These are phyloP conservation scores for Xylaria castorea DNA, from an alignment of 495 filamentous ascomycete genomes.

Conservation along the genomic window DNA sequence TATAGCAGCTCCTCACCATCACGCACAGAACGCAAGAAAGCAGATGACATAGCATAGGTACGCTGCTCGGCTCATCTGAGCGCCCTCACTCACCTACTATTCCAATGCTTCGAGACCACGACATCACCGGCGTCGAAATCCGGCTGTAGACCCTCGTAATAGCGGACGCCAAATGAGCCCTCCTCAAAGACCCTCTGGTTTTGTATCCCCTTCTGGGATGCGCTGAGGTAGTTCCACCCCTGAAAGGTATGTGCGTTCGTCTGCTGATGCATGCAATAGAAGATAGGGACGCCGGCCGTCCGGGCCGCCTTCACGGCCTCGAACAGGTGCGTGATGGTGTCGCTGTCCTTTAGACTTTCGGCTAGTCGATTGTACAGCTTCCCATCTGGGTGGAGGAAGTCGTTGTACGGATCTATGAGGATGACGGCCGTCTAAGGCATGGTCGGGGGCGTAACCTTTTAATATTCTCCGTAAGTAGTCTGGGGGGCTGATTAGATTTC, in stretches of 20 bases:
- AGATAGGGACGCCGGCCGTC: background rate
- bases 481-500: background rate
- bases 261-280: background rate
- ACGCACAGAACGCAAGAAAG: background rate
- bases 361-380: background rate
- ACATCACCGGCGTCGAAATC: background rate
- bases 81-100: background rate
- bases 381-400: background rate
- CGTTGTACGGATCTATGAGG: slow-evolving; percentile 1
- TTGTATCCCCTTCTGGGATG: background rate
- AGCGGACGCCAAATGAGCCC: background rate
- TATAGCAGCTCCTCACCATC: background rate
- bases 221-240: background rate
- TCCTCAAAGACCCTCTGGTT: background rate
- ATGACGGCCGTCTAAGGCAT: background rate
- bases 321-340: background rate
- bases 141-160: background rate
- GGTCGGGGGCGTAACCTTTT: background rate
- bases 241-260: background rate
- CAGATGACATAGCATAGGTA: background rate
- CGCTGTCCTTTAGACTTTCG: background rate
- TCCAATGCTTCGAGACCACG: background rate
- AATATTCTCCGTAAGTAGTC: background rate
- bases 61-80: background rate
- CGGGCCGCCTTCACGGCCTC: background rate